Evolutionary conservation across 2,329 filamentous ascomycete species (phyloP), one percentile per base, ranked within the genome.

Genomic region (Sarocladium brachiariae): DNA sequence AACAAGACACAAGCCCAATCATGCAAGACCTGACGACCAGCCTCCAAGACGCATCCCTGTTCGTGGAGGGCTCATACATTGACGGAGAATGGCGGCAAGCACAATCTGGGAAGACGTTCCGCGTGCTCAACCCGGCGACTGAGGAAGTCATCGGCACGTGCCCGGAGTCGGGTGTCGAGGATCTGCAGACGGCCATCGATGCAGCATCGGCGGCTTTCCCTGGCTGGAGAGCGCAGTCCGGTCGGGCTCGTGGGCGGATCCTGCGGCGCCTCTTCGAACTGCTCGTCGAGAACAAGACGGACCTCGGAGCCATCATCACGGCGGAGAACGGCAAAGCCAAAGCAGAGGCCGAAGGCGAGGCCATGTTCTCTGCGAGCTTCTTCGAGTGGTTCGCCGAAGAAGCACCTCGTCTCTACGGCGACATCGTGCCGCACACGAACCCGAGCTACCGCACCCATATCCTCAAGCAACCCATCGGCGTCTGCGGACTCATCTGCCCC

Each of bases 261-360:
- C 68, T 86, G 46, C 67, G 78, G 31, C 79, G 77, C 58, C 84
- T 79, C 78, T 78, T 78, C 60, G 74, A 84, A 46, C 68, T 86
- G 52, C 76, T 85, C 64, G 62, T 79, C 37, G 80, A 81, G 34
- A 83, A 85, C 57, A 70, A 72, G 49, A 78, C 83, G 18, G 83
- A 86, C 59, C 65, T 87, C 16, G 82, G 80, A 1, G 80, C 70
- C 52, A 68, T 86, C 50, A 82, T 86, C 59, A 85, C 81, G 24
- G 81, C 78, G 74, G 83, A 87, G 66, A 86, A 85, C 53, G 83
- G 83, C 35, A 86, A 86, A 67, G 78, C 83, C 2, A 59, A 79
- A 16, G 72, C 76, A 24, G 79, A 82, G 58, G 74, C 78, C 3
- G 70, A 71, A 51, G 75, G 73, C 7, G 79, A 82, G 62, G 74